Percentiles rank a stretch among this genome's conserved stretches.
Conservation (phyloP, 2,329 filamentous ascomycete genomes). For the Exophiala aquamarina region DNA sequence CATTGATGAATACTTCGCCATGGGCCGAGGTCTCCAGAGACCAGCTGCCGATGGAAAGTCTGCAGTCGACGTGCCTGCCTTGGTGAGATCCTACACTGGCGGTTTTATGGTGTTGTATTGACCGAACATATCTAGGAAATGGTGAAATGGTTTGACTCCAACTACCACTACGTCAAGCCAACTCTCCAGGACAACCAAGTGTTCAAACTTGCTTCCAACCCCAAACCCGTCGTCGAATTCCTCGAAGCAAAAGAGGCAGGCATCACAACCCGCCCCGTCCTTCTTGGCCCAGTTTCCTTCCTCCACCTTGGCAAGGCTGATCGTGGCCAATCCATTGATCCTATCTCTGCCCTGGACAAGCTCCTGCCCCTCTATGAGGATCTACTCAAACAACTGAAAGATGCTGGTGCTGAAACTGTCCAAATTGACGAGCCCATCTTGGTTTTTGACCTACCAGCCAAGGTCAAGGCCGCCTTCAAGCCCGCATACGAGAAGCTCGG, state of each 20-base stretch:
- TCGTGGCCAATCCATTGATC: conserved; percentile 87
- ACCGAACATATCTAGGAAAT: conserved; percentile 65
- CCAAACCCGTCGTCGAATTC: conserved; percentile 95
- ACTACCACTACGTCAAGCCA: conserved; percentile 99
- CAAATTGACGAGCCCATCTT: conserved; percentile 98
- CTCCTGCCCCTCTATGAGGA: conserved; percentile 93
- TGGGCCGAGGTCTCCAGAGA: conserved; percentile 98
- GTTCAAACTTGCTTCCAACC: conserved; percentile 82
- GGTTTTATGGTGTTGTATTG: too few relatives aligned
- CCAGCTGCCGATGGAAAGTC: conserved; percentile 53
- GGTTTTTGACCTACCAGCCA: conserved; percentile 86
- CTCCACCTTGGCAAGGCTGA: conserved; percentile 97
- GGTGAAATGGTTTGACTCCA: conserved; percentile 99
- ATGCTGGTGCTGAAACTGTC: conserved; percentile 90
- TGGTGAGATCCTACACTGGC: conserved; percentile 50
- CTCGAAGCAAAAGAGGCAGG: conserved; percentile 97
- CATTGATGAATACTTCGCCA: conserved; percentile 98
- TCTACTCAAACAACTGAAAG: conserved; percentile 90
- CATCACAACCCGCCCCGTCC: conserved; percentile 86
- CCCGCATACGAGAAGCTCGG: conserved; percentile 89
- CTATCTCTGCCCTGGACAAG: conserved; percentile 90
- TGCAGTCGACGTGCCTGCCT: conserved; percentile 79
- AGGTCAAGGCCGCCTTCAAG: conserved; percentile 97
- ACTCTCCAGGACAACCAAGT: conserved; percentile 95
- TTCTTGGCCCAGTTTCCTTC: conserved; percentile 96